Evolutionary conservation across 2,329 filamentous ascomycete species (phyloP).

Genomic region (Aureobasidium sp.): DNA sequence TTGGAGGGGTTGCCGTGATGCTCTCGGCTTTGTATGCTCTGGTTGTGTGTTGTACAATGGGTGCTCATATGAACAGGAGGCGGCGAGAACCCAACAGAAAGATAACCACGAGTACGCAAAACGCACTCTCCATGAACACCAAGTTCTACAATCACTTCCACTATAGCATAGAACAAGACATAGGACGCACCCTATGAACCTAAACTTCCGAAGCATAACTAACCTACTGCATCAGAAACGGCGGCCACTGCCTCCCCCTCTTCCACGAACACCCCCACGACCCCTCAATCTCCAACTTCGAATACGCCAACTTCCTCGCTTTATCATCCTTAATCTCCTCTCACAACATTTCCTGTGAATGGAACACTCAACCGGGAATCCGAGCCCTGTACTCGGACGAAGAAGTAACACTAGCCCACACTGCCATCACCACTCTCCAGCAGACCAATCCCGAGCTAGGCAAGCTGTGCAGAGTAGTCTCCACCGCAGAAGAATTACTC

Average conservation of each 20-base stretch:
- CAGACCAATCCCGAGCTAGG: conserved; percentile 52
- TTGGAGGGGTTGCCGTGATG: background rate
- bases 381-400: conserved; percentile 55
- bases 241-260: conserved; percentile 64
- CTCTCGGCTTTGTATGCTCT: background rate
- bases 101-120: no score
- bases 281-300: conserved; percentile 56
- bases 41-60: no score
- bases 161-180: no score
- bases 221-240: conserved; percentile 29
- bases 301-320: conserved; percentile 60
- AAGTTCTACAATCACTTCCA: no score
- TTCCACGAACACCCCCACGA: conserved; percentile 55
- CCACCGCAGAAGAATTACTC: conserved; percentile 39
- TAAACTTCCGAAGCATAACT: background rate
- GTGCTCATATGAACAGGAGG: no score
- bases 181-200: background rate
- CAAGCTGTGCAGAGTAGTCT: conserved; percentile 33
- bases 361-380: conserved; percentile 55
- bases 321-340: no score
- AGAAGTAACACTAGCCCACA: conserved; percentile 47
- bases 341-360: conserved; percentile 63
- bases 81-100: no score
- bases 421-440: conserved; percentile 46
- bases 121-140: no score